phyloP scores from a whole-genome alignment of 2,329 filamentous ascomycete species.

The Aspergillus spinulosporus region DNA sequence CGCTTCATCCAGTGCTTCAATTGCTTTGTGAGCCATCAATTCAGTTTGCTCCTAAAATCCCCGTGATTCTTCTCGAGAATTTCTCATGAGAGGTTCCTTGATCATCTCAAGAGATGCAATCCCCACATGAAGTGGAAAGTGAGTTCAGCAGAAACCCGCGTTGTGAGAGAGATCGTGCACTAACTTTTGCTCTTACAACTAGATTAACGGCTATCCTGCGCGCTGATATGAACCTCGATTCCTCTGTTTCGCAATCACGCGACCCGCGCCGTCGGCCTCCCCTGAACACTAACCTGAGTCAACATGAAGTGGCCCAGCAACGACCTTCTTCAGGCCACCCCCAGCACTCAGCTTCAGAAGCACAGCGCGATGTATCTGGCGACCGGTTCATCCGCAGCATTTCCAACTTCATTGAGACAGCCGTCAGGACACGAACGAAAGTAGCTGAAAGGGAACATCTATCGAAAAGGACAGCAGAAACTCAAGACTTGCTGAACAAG shows the following conservation, averaged over 20 bases:
- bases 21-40: not conserved
- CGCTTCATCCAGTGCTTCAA: not conserved
- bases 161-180: not conserved
- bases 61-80: not conserved
- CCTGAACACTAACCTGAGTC: not conserved
- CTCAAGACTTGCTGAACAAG: conserved; percentile 41
- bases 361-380: conserved; percentile 3
- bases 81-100: not conserved
- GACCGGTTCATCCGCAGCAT: conserved; percentile 45
- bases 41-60: not conserved
- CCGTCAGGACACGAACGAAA: conserved; percentile 27
- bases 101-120: not conserved
- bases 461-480: conserved; percentile 31
- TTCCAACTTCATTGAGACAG: conserved; percentile 23
- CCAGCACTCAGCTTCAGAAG: not conserved
- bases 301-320: conserved; percentile 1
- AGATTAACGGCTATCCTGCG: not conserved
- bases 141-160: not conserved
- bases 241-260: conserved; percentile 16
- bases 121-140: not conserved
- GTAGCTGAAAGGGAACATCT: conserved; percentile 30
- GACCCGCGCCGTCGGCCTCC: conserved; percentile 22
- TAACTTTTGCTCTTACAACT: not conserved
- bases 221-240: conserved; percentile 19
- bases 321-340: not conserved